Base-by-base conservation (phyloP, 2,329 filamentous ascomycete species). In the Metarhizium brunneum region DNA sequence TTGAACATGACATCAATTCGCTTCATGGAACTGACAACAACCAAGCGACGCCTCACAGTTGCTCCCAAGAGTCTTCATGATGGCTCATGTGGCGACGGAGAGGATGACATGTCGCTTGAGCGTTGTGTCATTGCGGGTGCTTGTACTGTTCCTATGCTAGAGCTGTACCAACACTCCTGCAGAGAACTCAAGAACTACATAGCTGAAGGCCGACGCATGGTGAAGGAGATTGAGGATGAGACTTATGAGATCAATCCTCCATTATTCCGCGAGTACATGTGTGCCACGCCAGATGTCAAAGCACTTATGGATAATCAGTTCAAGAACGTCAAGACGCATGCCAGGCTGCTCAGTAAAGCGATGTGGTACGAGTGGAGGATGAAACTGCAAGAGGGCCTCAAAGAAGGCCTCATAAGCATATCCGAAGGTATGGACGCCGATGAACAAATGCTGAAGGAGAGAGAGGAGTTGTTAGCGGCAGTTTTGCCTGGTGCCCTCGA, bases 351-450 rank as follows among this genome's bases (percentile, higher is more conserved):
- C 53, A 96, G 92, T 73, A 96, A 96, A 68, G 90, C 90, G 56
- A 92, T 94, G 76, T 99, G 94, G 94, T 99, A 99, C 68, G 88
- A 92, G 65, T 99, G 94, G 94, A 86, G 94, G 45, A 92, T 89
- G 79, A 92, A 94, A 64, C 80, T 97, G 29, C 85, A 91, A 55
- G 73, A 86, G 60, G 88, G 90, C 18, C 79, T 99, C 42, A 91
- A 88, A 66, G 85, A 90, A 62, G 92, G 89, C 3, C 80, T 97
- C 3, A 70, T 88, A 54, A 84, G 82, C 58, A 94, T 92, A 56
- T 77, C 83, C 1, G 82, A 88, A 56, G 90, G 86, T 20, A 90
- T 99, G 83, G 80, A 83, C 50, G 74, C 75, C 1, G 94, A 99
- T 62, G 83, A 88, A 53, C 75, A 80, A 54, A 65, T 83, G 2